Conservation (phyloP, 352 stramenopile species). For the Elongisporangium anandrum region DNA sequence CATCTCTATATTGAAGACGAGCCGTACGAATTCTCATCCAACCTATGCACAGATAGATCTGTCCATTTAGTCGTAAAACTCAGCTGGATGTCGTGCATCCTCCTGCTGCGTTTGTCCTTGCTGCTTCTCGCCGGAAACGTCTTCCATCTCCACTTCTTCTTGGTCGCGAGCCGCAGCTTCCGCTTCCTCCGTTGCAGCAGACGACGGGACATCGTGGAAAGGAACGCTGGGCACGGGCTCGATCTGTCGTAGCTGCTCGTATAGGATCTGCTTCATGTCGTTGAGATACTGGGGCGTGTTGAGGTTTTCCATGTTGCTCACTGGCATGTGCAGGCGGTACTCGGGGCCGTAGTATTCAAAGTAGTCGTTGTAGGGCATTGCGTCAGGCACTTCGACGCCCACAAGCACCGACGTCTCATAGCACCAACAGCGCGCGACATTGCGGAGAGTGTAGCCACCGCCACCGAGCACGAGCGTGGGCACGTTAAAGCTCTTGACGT, state of each 20-base stretch:
- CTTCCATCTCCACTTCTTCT: slow-evolving; percentile 61
- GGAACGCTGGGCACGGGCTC: slow-evolving; percentile 96
- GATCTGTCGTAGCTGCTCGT: slow-evolving; percentile 94
- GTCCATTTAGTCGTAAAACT: slow-evolving; percentile 75
- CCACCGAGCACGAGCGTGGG: slow-evolving; percentile 96
- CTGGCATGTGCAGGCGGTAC: slow-evolving; percentile 96
- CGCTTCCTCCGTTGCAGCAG: slow-evolving; percentile 34
- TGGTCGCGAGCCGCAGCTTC: slow-evolving; percentile 50
- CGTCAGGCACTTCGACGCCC: slow-evolving; percentile 88
- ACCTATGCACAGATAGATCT: not conserved
- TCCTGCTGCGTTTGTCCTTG: slow-evolving; percentile 46
- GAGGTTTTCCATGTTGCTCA: slow-evolving; percentile 96
- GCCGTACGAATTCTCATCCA: not conserved
- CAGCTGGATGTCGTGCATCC: slow-evolving; percentile 44
- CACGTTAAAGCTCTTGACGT: slow-evolving; percentile 96
- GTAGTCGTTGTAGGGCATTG: slow-evolving; percentile 99
- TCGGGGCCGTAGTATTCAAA: slow-evolving; percentile 99
- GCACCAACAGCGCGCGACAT: slow-evolving; percentile 92
- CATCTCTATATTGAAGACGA: not conserved
- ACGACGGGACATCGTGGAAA: slow-evolving; percentile 87
- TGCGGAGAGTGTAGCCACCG: slow-evolving; percentile 97
- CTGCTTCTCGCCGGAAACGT: slow-evolving; percentile 61
- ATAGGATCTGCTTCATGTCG: slow-evolving; percentile 85
- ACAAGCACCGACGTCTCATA: slow-evolving; percentile 97
- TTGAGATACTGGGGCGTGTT: slow-evolving; percentile 93